phyloP scores from a whole-genome alignment of 2,329 filamentous ascomycete species.

The Ophiobolus disseminans region DNA sequence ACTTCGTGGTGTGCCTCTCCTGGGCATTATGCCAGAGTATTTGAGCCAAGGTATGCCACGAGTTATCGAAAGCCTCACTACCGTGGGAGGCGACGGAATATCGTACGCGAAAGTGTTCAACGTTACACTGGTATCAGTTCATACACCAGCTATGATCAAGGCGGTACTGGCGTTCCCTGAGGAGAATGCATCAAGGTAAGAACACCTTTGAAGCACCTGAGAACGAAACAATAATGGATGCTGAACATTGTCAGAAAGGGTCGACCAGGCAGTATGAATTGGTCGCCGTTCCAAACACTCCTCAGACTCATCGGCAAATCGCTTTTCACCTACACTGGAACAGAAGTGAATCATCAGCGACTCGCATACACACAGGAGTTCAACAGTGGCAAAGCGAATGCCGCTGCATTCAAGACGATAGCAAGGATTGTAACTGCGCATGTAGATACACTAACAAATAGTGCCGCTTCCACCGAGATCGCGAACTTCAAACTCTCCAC shows the following conservation, averaged over 20 bases:
- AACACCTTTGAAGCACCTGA: no score
- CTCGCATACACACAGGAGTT: constrained; percentile 8
- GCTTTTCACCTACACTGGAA: constrained; percentile 7
- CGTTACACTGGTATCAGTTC: constrained; percentile 8
- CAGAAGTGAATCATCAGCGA: constrained; percentile 1
- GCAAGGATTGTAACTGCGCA: not conserved
- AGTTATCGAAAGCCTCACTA: constrained; percentile 4
- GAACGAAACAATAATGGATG: no score
- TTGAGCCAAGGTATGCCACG: constrained; percentile 7
- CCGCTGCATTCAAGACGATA: not conserved
- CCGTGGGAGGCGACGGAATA: constrained; percentile 5
- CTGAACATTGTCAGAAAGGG: no score
- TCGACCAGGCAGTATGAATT: not conserved
- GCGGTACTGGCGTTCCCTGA: constrained; percentile 6
- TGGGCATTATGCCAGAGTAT: constrained; percentile 9
- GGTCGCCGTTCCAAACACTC: constrained; percentile 12
- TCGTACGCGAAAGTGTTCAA: constrained; percentile 6
- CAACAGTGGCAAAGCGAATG: constrained; percentile 4
- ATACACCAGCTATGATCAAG: constrained; percentile 6
- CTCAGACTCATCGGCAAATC: constrained; percentile 8
- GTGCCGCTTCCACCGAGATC: not conserved
- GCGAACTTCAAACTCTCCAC: constrained; percentile 1
- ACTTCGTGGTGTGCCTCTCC: constrained; percentile 2
- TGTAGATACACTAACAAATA: not conserved
- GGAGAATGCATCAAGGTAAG: constrained; percentile 7